Conservation (phyloP, 495 filamentous ascomycete species). For the Tuber magnatum region DNA sequence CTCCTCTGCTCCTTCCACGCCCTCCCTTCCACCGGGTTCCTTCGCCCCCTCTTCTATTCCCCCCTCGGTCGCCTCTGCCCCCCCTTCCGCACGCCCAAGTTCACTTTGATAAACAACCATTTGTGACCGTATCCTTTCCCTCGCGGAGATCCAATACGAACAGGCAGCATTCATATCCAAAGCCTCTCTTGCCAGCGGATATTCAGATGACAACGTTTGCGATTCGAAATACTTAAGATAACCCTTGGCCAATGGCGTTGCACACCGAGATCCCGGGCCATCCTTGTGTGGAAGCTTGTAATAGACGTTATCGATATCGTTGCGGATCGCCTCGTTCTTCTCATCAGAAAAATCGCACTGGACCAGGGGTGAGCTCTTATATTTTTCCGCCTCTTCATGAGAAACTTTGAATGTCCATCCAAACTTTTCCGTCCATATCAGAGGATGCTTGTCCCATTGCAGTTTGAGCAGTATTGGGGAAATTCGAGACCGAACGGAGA, state of each 20-base stretch:
- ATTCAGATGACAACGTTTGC: slow-evolving; percentile 77
- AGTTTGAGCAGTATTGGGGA: slow-evolving; percentile 78
- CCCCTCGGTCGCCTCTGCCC: not conserved
- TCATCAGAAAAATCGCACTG: slow-evolving; percentile 66
- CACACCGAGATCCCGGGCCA: slow-evolving; percentile 75
- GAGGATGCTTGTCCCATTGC: slow-evolving; percentile 79
- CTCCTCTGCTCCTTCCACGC: slow-evolving; percentile 8
- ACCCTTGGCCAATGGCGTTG: slow-evolving; percentile 77
- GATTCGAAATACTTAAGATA: slow-evolving; percentile 89
- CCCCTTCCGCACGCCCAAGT: slow-evolving; percentile 23
- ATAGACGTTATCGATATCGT: slow-evolving; percentile 62
- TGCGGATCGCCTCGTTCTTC: slow-evolving; percentile 53
- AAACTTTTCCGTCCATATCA: slow-evolving; percentile 86
- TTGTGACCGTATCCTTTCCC: slow-evolving; percentile 84
- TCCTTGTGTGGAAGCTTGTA: slow-evolving; percentile 97
- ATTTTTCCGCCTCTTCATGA: slow-evolving; percentile 54
- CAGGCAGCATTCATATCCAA: slow-evolving; percentile 97
- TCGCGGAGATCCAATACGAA: slow-evolving; percentile 95
- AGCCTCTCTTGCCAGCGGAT: slow-evolving; percentile 81
- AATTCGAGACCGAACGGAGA: slow-evolving; percentile 84
- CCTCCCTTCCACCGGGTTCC: not conserved
- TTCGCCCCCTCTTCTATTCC: too few relatives aligned
- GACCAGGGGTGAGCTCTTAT: slow-evolving; percentile 61
- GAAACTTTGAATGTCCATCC: slow-evolving; percentile 89
- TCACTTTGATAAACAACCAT: slow-evolving; percentile 83